phyloP scores from a whole-genome alignment of 495 filamentous ascomycete genomes.

The Polyplosphaeria fusca region DNA sequence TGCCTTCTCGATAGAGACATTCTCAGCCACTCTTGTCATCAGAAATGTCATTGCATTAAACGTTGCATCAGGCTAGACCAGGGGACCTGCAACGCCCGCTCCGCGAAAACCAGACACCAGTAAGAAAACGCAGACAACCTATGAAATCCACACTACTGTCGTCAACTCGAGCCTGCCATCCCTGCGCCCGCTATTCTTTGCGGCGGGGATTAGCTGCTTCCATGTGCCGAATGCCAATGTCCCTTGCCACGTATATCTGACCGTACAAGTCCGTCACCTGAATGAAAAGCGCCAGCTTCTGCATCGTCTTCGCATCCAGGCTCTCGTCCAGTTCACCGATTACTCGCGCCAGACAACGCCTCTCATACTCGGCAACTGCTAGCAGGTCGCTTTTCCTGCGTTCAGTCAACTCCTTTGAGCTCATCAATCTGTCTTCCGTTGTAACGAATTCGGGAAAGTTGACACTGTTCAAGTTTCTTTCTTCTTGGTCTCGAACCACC shows the following conservation, averaged over 20 bases:
- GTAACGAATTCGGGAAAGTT: constrained; percentile 2
- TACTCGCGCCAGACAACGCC: background rate
- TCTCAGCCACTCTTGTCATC: too few relatives aligned
- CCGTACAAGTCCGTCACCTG: background rate
- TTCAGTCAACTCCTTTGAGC: background rate
- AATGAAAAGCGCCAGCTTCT: background rate
- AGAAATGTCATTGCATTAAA: too few relatives aligned
- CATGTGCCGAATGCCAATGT: background rate
- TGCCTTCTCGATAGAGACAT: too few relatives aligned
- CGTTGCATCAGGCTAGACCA: too few relatives aligned
- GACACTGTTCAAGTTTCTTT: constrained; percentile 44
- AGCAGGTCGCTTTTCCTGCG: background rate
- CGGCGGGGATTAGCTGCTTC: too few relatives aligned
- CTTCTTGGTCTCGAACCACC: constrained; percentile 35
- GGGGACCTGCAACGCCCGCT: too few relatives aligned
- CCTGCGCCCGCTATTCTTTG: too few relatives aligned
- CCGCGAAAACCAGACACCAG: too few relatives aligned
- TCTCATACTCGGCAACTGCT: background rate
- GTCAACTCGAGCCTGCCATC: too few relatives aligned
- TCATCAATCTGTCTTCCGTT: too few relatives aligned
- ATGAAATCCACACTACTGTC: too few relatives aligned
- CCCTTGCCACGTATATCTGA: background rate
- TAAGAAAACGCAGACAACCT: too few relatives aligned
- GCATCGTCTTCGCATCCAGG: background rate
- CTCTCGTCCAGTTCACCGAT: background rate